phyloP scores from a whole-genome alignment of 2,329 filamentous ascomycete species.

The Colletotrichum sp. region DNA sequence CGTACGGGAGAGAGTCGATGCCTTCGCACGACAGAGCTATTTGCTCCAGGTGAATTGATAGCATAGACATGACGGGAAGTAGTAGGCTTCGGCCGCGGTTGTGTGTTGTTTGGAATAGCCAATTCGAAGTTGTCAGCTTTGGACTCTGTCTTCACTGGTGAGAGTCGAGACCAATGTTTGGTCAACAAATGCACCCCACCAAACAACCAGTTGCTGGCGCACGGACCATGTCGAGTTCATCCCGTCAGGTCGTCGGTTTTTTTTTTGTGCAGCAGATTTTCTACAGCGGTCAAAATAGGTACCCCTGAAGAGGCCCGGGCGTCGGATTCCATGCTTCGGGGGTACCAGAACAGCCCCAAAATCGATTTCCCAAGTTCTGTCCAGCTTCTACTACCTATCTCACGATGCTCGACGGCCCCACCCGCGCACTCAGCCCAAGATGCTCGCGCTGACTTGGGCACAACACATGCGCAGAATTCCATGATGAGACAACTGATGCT shows the following conservation, averaged over 20 bases:
- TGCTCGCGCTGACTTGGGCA: background rate
- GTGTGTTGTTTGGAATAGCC: background rate
- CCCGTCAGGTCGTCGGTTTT: background rate
- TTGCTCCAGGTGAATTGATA: constrained; percentile 76
- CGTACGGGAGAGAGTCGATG: constrained; percentile 77
- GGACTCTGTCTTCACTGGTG: background rate
- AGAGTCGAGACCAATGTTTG: constrained; percentile 5
- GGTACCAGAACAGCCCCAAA: background rate
- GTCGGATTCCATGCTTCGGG: background rate
- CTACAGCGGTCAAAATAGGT: background rate
- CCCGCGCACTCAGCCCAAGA: background rate
- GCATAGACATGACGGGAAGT: constrained; percentile 62
- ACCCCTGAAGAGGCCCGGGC: background rate
- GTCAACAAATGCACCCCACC: constrained; percentile 15
- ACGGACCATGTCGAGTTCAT: background rate
- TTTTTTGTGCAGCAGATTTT: background rate
- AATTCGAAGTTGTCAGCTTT: background rate
- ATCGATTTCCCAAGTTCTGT: background rate
- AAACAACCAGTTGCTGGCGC: background rate
- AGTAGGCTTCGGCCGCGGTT: background rate
- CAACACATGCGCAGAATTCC: background rate
- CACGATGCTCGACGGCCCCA: background rate
- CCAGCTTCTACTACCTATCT: background rate
- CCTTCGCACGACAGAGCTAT: constrained; percentile 78
- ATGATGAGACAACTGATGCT: background rate